A percentile compares a stretch with the other conserved stretches of the same genome.
Evolutionary conservation across 1,139 yeast genomes (phyloP).

Genomic region (Torulaspora globosa): DNA sequence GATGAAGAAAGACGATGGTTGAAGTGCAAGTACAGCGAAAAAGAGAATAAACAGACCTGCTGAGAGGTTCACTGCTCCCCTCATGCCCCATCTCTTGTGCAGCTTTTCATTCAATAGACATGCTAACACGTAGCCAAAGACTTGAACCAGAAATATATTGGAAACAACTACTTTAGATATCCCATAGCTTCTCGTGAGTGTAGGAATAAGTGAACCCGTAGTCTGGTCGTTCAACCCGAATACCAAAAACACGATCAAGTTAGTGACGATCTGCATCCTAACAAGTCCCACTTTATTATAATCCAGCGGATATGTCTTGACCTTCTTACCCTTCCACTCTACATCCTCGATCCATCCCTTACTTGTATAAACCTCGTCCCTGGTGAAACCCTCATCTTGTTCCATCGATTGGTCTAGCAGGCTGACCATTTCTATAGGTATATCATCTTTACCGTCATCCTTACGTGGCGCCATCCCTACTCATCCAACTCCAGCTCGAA

Average conservation of each 20-base stretch:
- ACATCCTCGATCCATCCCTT: constrained; percentile 14
- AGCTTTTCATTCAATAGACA: constrained; percentile 32
- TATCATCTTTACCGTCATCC: constrained; percentile 9
- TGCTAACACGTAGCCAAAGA: constrained; percentile 31
- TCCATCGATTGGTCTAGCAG: constrained; percentile 7
- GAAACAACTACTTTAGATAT: constrained; percentile 29
- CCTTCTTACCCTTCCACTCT: constrained; percentile 27
- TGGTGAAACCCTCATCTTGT: constrained; percentile 2
- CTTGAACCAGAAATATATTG: constrained; percentile 31
- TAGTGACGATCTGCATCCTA: constrained; percentile 28
- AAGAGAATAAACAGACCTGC: constrained; percentile 22
- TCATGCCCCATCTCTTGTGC: constrained; percentile 29
- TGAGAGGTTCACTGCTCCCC: constrained; percentile 31
- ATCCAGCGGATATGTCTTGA: constrained; percentile 30
- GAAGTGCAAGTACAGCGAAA: constrained; percentile 21
- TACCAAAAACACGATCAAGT: constrained; percentile 30
- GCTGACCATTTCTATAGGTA: constrained; percentile 13
- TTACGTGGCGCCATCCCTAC: constrained; percentile 1
- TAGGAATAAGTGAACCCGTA: constrained; percentile 35
- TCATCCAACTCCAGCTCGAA: background rate
- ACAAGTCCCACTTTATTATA: constrained; percentile 28
- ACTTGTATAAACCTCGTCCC: constrained; percentile 4
- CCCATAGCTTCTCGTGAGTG: constrained; percentile 27
- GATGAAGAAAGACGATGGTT: constrained; percentile 31
- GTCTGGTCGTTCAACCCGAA: constrained; percentile 37